Evolutionary conservation across 2,329 filamentous ascomycete species (phyloP).

Genomic region (Fusarium buharicum): DNA sequence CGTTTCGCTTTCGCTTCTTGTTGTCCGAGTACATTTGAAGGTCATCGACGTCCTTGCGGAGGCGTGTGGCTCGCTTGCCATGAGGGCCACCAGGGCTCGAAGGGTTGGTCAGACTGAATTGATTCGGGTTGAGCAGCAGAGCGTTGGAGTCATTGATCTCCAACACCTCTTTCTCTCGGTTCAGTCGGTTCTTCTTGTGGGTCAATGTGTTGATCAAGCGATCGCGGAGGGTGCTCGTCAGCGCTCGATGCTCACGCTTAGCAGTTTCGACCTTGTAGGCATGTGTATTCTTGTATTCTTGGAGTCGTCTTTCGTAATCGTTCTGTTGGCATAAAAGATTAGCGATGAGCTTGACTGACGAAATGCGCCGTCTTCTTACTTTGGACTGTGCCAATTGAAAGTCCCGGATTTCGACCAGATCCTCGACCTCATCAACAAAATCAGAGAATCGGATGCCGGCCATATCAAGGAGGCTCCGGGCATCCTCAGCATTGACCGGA

Average conservation of each 20-base stretch:
- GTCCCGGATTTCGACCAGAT: constrained; percentile 88
- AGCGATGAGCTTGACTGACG: constrained; percentile 21
- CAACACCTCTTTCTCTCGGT: constrained; percentile 73
- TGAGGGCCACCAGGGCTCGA: constrained; percentile 71
- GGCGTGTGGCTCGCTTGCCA: constrained; percentile 70
- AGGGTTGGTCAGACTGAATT: constrained; percentile 73
- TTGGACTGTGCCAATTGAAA: constrained; percentile 82
- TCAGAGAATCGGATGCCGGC: constrained; percentile 86
- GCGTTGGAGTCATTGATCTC: constrained; percentile 75
- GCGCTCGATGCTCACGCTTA: constrained; percentile 67
- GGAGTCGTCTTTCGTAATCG: constrained; percentile 70
- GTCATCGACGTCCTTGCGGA: constrained; percentile 71
- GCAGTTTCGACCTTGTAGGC: constrained; percentile 72
- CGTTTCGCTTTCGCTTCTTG: constrained; percentile 72
- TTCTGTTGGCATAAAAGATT: constrained; percentile 55
- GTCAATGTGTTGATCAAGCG: constrained; percentile 74
- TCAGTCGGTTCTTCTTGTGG: constrained; percentile 71
- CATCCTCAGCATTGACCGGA: constrained; percentile 54
- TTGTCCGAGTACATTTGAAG: constrained; percentile 63
- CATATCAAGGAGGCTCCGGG: constrained; percentile 72
- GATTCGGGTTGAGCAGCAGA: constrained; percentile 72
- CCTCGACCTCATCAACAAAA: constrained; percentile 87
- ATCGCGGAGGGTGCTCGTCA: constrained; percentile 70
- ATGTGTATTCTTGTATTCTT: constrained; percentile 68
- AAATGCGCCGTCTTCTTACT: constrained; percentile 63